Conservation (phyloP, 208 protist genomes). For the Acanthamoeba rhysodes region DNA sequence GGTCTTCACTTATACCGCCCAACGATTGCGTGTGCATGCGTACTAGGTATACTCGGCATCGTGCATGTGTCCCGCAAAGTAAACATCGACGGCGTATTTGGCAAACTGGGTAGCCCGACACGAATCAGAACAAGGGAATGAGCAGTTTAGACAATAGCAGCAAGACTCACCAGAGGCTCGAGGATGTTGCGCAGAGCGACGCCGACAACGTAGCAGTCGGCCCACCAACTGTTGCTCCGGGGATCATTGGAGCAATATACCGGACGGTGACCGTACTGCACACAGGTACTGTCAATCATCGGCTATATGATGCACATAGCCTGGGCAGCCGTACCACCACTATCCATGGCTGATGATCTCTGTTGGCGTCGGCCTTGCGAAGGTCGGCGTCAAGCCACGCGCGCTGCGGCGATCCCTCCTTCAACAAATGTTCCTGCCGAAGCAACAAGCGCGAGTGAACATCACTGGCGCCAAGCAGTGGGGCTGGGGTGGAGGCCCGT, state of each 20-base stretch:
- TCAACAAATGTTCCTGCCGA: constrained; percentile 1
- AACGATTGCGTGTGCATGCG: background rate
- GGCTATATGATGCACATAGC: background rate
- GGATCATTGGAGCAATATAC: constrained; percentile 76
- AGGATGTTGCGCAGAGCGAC: constrained; percentile 49
- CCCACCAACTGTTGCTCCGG: constrained; percentile 40
- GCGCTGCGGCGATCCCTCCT: constrained; percentile 29
- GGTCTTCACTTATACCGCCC: background rate
- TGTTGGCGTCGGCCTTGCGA: constrained; percentile 72
- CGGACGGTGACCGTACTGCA: constrained; percentile 74
- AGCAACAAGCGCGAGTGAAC: no score
- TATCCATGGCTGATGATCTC: constrained; percentile 75
- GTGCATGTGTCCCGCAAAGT: constrained; percentile 79
- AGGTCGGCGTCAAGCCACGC: constrained; percentile 75
- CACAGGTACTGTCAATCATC: background rate
- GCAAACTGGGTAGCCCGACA: background rate
- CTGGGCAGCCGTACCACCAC: constrained; percentile 9
- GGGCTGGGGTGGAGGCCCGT: background rate
- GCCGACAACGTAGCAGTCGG: constrained; percentile 58
- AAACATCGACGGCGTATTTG: constrained; percentile 79
- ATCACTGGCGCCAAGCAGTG: no score
- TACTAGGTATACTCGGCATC: constrained; percentile 76
- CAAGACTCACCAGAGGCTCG: constrained; percentile 67
- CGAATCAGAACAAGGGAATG: no score
- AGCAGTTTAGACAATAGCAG: background rate